Percentiles rank a stretch among this genome's conserved stretches.
Evolutionary conservation across 2,329 filamentous ascomycete genomes (phyloP).

Genomic region (Cladophialophora carrionii): DNA sequence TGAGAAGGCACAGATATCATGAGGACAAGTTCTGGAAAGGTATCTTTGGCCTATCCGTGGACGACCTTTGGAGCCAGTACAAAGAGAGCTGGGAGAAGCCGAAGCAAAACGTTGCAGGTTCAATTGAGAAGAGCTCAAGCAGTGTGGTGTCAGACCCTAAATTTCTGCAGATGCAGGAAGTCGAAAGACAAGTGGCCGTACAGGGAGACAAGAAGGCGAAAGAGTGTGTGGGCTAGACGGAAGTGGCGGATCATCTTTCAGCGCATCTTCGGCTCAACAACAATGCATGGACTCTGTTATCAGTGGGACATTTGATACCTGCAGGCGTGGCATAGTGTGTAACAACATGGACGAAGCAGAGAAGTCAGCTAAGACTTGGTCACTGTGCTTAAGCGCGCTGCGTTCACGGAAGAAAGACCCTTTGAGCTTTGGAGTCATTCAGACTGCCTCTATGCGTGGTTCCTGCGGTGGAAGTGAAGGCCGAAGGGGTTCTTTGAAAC

Average conservation of each 20-base stretch:
- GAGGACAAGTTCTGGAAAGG: constrained; percentile 68
- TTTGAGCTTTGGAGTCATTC: neutral
- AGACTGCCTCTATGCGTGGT: neutral
- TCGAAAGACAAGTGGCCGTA: constrained; percentile 12
- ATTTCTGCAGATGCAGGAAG: neutral
- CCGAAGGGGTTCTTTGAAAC: neutral
- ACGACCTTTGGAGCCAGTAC: constrained; percentile 77
- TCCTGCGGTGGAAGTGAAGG: neutral
- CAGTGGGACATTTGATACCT: neutral
- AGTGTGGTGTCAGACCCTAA: constrained; percentile 4
- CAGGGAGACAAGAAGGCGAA: constrained; percentile 12
- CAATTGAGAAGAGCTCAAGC: constrained; percentile 12
- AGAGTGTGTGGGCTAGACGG: constrained; percentile 19
- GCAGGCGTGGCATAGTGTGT: neutral
- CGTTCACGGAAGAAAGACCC: neutral
- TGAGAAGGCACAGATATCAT: constrained; percentile 67
- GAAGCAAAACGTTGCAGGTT: constrained; percentile 29
- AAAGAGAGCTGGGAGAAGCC: constrained; percentile 51
- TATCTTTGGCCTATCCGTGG: constrained; percentile 68
- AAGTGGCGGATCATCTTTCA: neutral
- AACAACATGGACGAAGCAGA: neutral
- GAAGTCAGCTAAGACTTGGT: neutral
- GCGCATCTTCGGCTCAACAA: neutral
- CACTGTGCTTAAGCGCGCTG: neutral
- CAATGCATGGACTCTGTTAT: neutral